phyloP scores from a whole-genome alignment of 2,329 filamentous ascomycete genomes.

The Penicillium capsulatum region DNA sequence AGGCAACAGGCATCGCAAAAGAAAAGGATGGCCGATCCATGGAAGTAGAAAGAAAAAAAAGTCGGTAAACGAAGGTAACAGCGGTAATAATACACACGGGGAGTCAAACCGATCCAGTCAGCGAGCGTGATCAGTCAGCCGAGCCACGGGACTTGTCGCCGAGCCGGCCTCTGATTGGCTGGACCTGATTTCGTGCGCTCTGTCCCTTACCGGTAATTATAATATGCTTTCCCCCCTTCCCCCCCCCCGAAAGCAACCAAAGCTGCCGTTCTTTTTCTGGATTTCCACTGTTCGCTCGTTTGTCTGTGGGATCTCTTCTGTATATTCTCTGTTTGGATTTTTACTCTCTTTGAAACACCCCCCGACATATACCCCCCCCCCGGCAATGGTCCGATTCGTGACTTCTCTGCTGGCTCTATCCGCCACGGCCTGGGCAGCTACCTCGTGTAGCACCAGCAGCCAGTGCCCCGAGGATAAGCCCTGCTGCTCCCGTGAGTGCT shows the following conservation, averaged over 20 bases:
- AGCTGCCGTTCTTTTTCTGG: conserved; percentile 1
- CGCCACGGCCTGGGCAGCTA: conserved; percentile 30
- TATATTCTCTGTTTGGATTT: conserved; percentile 18
- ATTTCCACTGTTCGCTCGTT: conserved; percentile 19
- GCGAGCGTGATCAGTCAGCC: too few relatives aligned
- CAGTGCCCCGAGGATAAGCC: conserved; percentile 69
- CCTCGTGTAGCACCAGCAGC: conserved; percentile 43
- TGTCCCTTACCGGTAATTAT: neutral
- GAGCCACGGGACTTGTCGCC: too few relatives aligned
- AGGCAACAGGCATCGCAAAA: too few relatives aligned
- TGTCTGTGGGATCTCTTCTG: conserved; percentile 13
- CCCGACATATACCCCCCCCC: conserved; percentile 15
- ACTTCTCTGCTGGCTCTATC: conserved; percentile 35
- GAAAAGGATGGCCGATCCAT: too few relatives aligned
- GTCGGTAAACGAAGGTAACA: too few relatives aligned
- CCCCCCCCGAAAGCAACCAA: too few relatives aligned
- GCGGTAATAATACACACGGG: too few relatives aligned
- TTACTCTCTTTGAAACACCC: conserved; percentile 10
- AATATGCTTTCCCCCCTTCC: neutral
- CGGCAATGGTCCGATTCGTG: conserved; percentile 36
- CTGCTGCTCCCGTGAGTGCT: conserved; percentile 73
- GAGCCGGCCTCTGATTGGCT: too few relatives aligned
- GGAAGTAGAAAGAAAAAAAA: too few relatives aligned
- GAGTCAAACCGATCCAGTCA: too few relatives aligned
- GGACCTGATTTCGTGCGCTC: too few relatives aligned